Evolutionary conservation across 495 filamentous ascomycete species (phyloP), one percentile per base, ranked within the genome.

Genomic region (Tuber calosporum): DNA sequence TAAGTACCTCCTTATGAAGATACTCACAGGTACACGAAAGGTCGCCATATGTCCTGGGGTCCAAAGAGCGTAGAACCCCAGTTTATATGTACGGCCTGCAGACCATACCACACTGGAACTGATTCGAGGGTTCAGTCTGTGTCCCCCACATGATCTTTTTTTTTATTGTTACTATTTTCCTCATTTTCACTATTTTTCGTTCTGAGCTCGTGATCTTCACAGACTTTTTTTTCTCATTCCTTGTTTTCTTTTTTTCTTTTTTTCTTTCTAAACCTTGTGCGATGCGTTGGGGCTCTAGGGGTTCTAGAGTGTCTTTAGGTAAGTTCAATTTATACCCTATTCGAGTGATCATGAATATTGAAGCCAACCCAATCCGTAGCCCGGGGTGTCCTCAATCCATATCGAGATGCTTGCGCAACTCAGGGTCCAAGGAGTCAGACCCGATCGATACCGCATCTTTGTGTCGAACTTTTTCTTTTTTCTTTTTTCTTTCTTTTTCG

Each of bases 361-460:
- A 62, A 62, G 26, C 13, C 53, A 17, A n/a, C 53, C 53, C 53
- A 62, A 62, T 62, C 53, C 53, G 53, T 62, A 62, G 53, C 34
- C 53, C 4, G 26, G 53, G 53, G 53, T 62, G 53, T 62, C 26
- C 53, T 26, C 17, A 30, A 62, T 62, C 53, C 53, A 62, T 62
- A 62, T 62, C 26, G 62, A 69, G 48, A 77, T 77, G 76, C 74
- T 77, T 77, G 76, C 76, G 75, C 74, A 78, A 77, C 76, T 77
- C 76, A 78, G 76, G 76, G 76, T 78, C 76, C 76, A 62, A 62
- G 53, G 53, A 62, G 26, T 62, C 26, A 62, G 26, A 62, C 53
- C 53, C 53, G 53, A 62, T 62, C 53, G 53, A 62, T 34, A 68
- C 34, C 66, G 66, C 42, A 48, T 45, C 75, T 71, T 77, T 76